Conservation (phyloP, 129 eudicot genomes). For the Daucus carota region DH1_v3.0 NC_030385.2:37200501-37201000, state of each 20-base stretch:
- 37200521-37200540: constrained; percentile 49
- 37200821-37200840: constrained; percentile 56
- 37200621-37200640: constrained; percentile 13
- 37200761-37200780: constrained; percentile 34
- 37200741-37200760: constrained; percentile 44
- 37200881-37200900: constrained; percentile 56
- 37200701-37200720: constrained; percentile 45
- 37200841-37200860: constrained; percentile 34
- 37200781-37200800: constrained; percentile 66
- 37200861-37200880: constrained; percentile 35
- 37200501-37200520: constrained; percentile 47
- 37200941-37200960: constrained; percentile 13
- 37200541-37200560: constrained; percentile 47
- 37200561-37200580: constrained; percentile 63
- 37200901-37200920: constrained; percentile 62
- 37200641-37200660: constrained; percentile 18
- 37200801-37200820: constrained; percentile 42
- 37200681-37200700: constrained; percentile 79
- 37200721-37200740: constrained; percentile 77
- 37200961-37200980: constrained; percentile 88
- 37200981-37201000: constrained; percentile 60
- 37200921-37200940: constrained; percentile 66
- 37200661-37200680: constrained; percentile 47
- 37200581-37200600: constrained; percentile 62
- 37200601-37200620: constrained; percentile 31